Base-by-base conservation (phyloP, 441 rosid genomes). In the Populus hybrid region DNA sequence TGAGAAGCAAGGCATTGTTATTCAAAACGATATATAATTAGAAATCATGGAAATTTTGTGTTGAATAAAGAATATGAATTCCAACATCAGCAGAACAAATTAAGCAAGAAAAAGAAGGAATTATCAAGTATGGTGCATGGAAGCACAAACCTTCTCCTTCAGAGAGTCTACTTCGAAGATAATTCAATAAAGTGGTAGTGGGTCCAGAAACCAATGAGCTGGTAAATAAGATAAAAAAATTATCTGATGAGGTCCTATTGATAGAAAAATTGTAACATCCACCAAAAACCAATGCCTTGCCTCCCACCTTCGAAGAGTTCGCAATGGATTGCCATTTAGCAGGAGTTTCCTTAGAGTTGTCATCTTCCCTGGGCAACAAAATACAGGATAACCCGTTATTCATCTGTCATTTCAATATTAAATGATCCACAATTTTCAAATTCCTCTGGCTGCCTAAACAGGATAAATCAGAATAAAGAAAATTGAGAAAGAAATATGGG, bases 181-280 rank as follows among this genome's bases (percentile, higher is more conserved):
- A 88, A 88, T 81, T 91, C 89, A 95, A 74, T 80, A 95, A 89
- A 72, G 95, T 86, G 86, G 91, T 84, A 63, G 99, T 91, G 50
- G 99, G 97, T 79, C 99, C 99, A 79, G 92, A 87, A 75, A 95
- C 97, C 88, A 95, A 78, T 50, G 99, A 80, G 86, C 99, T 95
- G 91, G 79, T 71, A 69, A 69, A 46, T 70, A 34, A 72, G 69
- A 38, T 6, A 71, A 68, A 23, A 16, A 81, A 70, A 23, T 7
- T 42, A 76, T 53, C 14, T 63, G 21, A 38, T 26, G 75, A 78
- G 82, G 75, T 77, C 76, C 28, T 76, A 79, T 69, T 18, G 70
- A 79, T 40, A 36, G 61, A 80, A 74, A 64, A 70, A 66, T 53
- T 18, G 75, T 12, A 74, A 46, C 67, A 82, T 72, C 73, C 53